Percentiles rank a stretch among this genome's conserved stretches.
These are phyloP conservation scores for Mortierella polycephala DNA, from an alignment of 371 early-diverging fungal genomes.

Conservation along the genomic window DNA sequence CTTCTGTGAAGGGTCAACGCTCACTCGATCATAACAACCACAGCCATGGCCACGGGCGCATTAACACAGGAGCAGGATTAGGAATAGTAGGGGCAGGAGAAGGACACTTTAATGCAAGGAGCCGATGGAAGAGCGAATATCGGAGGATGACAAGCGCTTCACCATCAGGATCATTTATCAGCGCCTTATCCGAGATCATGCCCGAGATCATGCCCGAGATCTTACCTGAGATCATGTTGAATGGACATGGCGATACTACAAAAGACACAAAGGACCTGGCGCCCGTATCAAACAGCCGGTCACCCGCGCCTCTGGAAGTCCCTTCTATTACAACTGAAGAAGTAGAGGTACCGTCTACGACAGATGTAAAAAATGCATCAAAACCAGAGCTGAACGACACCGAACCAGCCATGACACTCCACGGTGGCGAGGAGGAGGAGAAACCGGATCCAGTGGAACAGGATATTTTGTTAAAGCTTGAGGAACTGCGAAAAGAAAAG, in stretches of 20 bases:
- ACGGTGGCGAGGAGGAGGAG: too few relatives aligned
- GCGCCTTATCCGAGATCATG: slow-evolving; percentile 7
- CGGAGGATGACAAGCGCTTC: slow-evolving; percentile 32
- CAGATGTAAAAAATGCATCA: background rate
- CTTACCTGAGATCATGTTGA: slow-evolving; percentile 1
- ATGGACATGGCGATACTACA: background rate
- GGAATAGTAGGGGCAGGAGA: background rate
- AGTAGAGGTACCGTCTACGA: too few relatives aligned
- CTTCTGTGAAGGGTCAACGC: slow-evolving; percentile 13
- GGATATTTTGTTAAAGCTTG: slow-evolving; percentile 31
- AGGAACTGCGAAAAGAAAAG: slow-evolving; percentile 45
- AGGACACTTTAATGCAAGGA: slow-evolving; percentile 33
- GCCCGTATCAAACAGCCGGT: background rate
- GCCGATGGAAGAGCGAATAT: slow-evolving; percentile 53
- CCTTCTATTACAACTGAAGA: background rate
- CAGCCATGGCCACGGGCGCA: slow-evolving; percentile 11
- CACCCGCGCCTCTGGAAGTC: background rate
- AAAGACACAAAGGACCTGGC: background rate
- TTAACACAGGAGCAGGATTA: background rate
- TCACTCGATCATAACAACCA: slow-evolving; percentile 12
- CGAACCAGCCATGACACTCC: background rate
- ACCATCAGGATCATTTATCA: slow-evolving; percentile 29
- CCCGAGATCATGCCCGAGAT: slow-evolving; percentile 19
- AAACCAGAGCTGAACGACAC: background rate
- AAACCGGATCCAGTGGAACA: slow-evolving; percentile 27